phyloP scores from a whole-genome alignment of 441 rosid species.

The Syzygium malaccense region DNA sequence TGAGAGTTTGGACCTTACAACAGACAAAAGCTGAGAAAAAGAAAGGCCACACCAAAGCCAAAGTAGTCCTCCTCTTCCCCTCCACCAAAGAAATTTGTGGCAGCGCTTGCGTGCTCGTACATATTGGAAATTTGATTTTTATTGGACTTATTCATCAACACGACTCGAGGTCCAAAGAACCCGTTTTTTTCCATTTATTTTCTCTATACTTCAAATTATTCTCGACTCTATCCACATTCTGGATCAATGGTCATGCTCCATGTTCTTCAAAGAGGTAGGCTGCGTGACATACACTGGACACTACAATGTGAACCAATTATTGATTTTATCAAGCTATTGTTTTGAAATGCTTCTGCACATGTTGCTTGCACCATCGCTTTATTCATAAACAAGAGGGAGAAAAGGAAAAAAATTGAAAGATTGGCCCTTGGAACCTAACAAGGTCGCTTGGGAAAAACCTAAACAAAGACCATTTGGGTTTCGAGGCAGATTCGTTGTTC shows the following conservation, averaged over 20 bases:
- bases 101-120: not conserved
- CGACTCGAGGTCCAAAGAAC: not conserved
- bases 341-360: not conserved
- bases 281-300: not conserved
- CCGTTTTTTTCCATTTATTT: not conserved
- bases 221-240: not conserved
- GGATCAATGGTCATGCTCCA: not conserved
- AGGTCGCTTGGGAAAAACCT: not conserved
- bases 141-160: not conserved
- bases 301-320: not conserved
- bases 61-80: not conserved
- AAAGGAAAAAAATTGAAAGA: not conserved
- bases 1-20: not conserved
- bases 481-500: not conserved
- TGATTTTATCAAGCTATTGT: not conserved
- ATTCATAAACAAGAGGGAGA: not conserved
- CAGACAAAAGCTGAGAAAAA: not conserved
- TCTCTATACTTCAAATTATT: not conserved
- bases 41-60: not conserved
- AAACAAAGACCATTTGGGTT: not conserved
- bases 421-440: not conserved
- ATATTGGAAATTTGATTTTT: not conserved
- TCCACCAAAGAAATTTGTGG: not conserved
- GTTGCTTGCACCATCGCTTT: not conserved
- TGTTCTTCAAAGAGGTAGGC: not conserved